Evolutionary conservation across 768 basidiomycete species (phyloP).

Genomic region (Hygrophoropsis aurantiaca): DNA sequence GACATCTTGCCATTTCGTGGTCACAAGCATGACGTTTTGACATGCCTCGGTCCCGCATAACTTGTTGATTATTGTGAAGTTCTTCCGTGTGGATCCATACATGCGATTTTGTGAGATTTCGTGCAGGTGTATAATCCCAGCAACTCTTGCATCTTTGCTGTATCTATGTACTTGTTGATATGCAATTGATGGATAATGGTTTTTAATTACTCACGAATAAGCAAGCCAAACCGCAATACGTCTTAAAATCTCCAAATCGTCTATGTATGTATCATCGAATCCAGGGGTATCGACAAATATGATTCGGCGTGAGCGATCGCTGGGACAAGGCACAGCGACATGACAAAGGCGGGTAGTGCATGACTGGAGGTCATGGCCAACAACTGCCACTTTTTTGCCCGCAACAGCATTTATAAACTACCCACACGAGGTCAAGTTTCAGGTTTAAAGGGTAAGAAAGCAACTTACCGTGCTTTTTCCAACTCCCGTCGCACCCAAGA

Average conservation of each 20-base stretch:
- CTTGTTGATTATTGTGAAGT: conserved; percentile 28
- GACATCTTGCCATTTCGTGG: conserved; percentile 35
- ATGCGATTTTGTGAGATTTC: conserved; percentile 33
- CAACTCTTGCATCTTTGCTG: conserved; percentile 18
- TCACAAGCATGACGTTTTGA: conserved; percentile 27
- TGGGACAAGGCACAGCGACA: too few species aligned
- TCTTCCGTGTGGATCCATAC: conserved; percentile 24
- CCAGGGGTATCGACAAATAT: conserved; percentile 11
- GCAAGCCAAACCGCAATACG: conserved; percentile 25
- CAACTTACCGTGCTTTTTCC: conserved; percentile 29
- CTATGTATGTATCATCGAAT: conserved; percentile 18
- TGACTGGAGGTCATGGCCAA: too few species aligned
- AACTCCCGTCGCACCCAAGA: conserved; percentile 29
- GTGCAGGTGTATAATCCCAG: conserved; percentile 33
- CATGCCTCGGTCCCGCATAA: conserved; percentile 21
- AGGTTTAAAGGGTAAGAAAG: too few species aligned
- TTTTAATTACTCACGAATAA: conserved; percentile 16
- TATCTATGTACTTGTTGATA: conserved; percentile 16
- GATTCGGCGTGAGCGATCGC: conserved; percentile 5
- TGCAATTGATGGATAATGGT: too few species aligned
- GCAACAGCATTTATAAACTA: neutral
- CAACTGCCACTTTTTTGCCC: neutral
- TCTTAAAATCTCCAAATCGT: conserved; percentile 23
- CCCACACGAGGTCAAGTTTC: neutral
- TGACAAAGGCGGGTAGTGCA: too few species aligned